phyloP scores from a whole-genome alignment of 2,329 filamentous ascomycete species.

The Fusarium pseudograminearum region DNA sequence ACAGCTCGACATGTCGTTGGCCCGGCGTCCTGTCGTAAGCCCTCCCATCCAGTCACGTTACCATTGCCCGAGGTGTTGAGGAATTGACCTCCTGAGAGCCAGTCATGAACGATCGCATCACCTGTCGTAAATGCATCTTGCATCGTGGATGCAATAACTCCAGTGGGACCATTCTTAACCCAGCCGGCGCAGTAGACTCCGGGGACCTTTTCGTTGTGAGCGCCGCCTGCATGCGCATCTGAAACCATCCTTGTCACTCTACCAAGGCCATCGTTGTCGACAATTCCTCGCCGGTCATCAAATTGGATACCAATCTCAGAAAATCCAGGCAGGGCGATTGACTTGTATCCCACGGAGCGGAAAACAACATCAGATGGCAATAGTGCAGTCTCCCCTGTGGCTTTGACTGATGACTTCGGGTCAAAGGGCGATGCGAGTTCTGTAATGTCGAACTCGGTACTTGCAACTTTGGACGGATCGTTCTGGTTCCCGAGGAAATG shows the following conservation, averaged over 20 bases:
- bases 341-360: slow-evolving; percentile 95
- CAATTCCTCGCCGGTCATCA: slow-evolving; percentile 77
- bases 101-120: slow-evolving; percentile 85
- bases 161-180: slow-evolving; percentile 95
- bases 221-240: slow-evolving; percentile 46
- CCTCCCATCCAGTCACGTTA: slow-evolving; percentile 76
- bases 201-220: slow-evolving; percentile 61
- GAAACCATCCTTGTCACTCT: slow-evolving; percentile 67
- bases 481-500: slow-evolving; percentile 69
- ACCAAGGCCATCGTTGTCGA: slow-evolving; percentile 85
- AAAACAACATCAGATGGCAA: slow-evolving; percentile 81
- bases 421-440: slow-evolving; percentile 67
- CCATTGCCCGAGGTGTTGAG: slow-evolving; percentile 42
- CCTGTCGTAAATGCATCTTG: slow-evolving; percentile 91
- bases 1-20: slow-evolving; percentile 71
- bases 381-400: slow-evolving; percentile 62
- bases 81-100: slow-evolving; percentile 63
- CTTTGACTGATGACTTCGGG: slow-evolving; percentile 60
- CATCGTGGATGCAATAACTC: slow-evolving; percentile 97
- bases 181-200: slow-evolving; percentile 95
- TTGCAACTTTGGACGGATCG: slow-evolving; percentile 65
- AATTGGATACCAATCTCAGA: slow-evolving; percentile 81
- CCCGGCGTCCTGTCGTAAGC: slow-evolving; percentile 69
- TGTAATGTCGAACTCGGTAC: slow-evolving; percentile 75
- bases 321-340: slow-evolving; percentile 80